Evolutionary conservation across 176 grass and related monocot species (phyloP), one percentile per base, ranked within the genome.

Genomic region (Aegilops longissima): DNA sequence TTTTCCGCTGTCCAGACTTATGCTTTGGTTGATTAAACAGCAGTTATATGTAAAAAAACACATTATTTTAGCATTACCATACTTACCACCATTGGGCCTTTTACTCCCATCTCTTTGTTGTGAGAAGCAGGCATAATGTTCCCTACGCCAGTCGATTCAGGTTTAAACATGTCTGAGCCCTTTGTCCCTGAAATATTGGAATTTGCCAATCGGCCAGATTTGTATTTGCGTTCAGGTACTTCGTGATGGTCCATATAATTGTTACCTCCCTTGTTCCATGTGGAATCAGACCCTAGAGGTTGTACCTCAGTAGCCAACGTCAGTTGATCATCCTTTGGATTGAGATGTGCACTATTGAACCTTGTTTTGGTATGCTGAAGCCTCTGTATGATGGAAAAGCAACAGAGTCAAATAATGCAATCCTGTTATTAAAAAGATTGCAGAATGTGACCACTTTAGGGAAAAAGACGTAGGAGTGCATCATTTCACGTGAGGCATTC

Each of bases 41-140:
- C 14, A 10, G 11, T 68, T 70, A 78, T 83, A 31, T 61, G 38
- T 18, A 76, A 67, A 66, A 29, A 64, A 47, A 47, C 42, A 13
- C 8, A 52, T 8, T 59, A 34, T 40, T 85, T 20, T 27, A 54
- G 13, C 40, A 77, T 16, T 31, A 49, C 21, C 33, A 12, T 80
- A 78, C 82, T 91, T 90, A 88, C 94, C 89, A 71, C 66, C 77
- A 67, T 51, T 14, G 73, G 16, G 20, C 83, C 87, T 78, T 78
- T 90, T 44, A 11, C 24, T 33, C 27, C 89, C 6, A 65, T 70
- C 40, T 93, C 83, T 69, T 91, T 91, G 63, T 59, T 90, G 52
- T 87, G 31, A 86, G 82, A 91, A 75, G 70, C 44, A 79, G 74
- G 72, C 73, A 76, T 11, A 33, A 36, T 69, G 88, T 69, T 73